Evolutionary conservation across 2,329 filamentous ascomycete genomes (phyloP), one percentile per base, ranked within the genome.

Genomic region (Aspergillus sp.): DNA sequence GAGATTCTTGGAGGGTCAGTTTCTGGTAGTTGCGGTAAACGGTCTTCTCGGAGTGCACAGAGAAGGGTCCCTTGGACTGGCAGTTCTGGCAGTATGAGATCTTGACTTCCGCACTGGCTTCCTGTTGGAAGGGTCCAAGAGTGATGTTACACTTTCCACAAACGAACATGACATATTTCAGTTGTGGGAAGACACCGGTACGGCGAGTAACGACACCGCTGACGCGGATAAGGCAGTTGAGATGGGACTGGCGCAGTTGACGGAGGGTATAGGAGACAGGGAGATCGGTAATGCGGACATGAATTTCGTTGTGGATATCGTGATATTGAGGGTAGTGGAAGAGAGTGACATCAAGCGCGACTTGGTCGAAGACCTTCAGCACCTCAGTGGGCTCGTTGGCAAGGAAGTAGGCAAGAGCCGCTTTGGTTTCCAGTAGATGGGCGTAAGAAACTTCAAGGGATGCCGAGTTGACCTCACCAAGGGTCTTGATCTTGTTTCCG

Each of bases 21-120:
- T 97, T 99, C 76, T 99, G 95, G 79, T 97, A 99, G 78, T 99
- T 99, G 64, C 95, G 90, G 80, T 99, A 99, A 15, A 99, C 91
- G 0, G 95, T 99, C 82, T 97, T 96, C 75, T 98, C 95, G 4
- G 92, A 95, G 79, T 98, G 98, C 66, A 99, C 82, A 0, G 89
- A 96, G 73, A 99, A 99, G 0, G 95, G 96, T 0, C 95, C 95
- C 43, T 92, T 89, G 41, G 92, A 96, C 79, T 98, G 94, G 79
- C 95, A 99, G 74, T 91, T 95, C 74, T 97, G 94, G 75, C 95
- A 99, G 81, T 91, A 99, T 0, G 91, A 91, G 69, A 99, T 91
- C 79, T 94, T 97, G 73, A 99, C 93, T 77, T 99, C 95, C 47
- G 93, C 89, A 63, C 95, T 96, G 45, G 94, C 95, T 79, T 99